A percentile compares a stretch with the other conserved stretches of the same genome.
These are phyloP conservation scores for Aspergillus piperis DNA, from an alignment of 2,329 filamentous ascomycete genomes.

Conservation along the genomic window DNA sequence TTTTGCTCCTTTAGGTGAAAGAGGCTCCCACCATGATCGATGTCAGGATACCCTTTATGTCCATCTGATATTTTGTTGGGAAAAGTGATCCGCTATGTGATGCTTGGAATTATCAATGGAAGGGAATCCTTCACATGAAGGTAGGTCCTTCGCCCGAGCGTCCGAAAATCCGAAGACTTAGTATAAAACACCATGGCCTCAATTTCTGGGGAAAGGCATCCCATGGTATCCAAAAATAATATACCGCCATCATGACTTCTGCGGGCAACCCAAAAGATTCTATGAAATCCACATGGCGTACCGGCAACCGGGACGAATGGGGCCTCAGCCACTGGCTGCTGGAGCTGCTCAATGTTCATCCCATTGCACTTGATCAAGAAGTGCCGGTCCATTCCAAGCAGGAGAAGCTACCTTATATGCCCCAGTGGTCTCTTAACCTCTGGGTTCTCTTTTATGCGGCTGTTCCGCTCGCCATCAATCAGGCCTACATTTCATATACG, in stretches of 20 bases:
- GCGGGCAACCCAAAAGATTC: constrained; percentile 31
- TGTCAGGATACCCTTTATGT: not conserved
- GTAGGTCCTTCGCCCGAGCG: constrained; percentile 9
- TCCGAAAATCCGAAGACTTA: not conserved
- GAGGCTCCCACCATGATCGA: not conserved
- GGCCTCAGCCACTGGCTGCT: constrained; percentile 28
- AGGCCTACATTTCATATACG: constrained; percentile 16
- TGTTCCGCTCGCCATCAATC: constrained; percentile 17
- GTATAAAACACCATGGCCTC: not conserved
- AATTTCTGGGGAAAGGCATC: not conserved
- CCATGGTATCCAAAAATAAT: not conserved
- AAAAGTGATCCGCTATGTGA: constrained; percentile 11
- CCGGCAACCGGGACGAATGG: constrained; percentile 27
- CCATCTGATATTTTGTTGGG: constrained; percentile 11
- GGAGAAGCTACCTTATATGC: constrained; percentile 18
- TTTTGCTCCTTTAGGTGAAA: not conserved
- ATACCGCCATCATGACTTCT: constrained; percentile 22
- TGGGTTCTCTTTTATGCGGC: constrained; percentile 16
- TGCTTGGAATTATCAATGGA: not conserved
- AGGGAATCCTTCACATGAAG: constrained; percentile 12
- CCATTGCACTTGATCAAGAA: constrained; percentile 26
- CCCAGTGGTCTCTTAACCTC: constrained; percentile 16
- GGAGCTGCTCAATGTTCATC: constrained; percentile 29
- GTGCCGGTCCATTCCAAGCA: constrained; percentile 21
- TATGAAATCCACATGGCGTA: constrained; percentile 35